Conservation (phyloP, 306 rosid species). For the Corylus americana region DNA sequence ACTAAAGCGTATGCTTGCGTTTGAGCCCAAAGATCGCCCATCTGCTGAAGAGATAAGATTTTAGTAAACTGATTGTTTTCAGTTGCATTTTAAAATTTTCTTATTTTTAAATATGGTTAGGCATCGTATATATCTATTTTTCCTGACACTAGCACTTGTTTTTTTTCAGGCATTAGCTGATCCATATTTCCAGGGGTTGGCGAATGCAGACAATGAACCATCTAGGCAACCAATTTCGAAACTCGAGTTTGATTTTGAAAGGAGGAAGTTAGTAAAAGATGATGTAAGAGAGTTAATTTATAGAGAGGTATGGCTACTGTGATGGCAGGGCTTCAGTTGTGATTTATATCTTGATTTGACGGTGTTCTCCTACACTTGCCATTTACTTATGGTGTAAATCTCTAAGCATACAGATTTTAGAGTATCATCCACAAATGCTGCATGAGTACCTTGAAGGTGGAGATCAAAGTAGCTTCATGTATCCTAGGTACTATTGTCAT, state of each 20-base stretch:
- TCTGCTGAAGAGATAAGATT: constrained; percentile 63
- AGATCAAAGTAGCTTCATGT: constrained; percentile 52
- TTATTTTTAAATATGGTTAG: not conserved
- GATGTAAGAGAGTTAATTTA: constrained; percentile 63
- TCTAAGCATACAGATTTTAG: constrained; percentile 52
- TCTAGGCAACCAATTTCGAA: constrained; percentile 57
- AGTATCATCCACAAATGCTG: constrained; percentile 75
- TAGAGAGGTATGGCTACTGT: constrained; percentile 49
- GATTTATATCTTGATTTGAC: constrained; percentile 12
- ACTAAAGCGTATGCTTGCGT: constrained; percentile 59
- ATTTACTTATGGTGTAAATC: constrained; percentile 11
- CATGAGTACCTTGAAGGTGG: constrained; percentile 56
- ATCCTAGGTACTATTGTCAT: constrained; percentile 57
- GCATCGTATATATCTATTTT: not conserved
- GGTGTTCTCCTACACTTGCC: constrained; percentile 7
- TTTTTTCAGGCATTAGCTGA: constrained; percentile 58
- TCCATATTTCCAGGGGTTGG: constrained; percentile 59
- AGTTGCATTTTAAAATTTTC: not conserved
- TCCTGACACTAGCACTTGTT: constrained; percentile 16
- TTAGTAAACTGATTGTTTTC: constrained; percentile 5
- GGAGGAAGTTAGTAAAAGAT: constrained; percentile 51
- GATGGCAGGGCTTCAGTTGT: constrained; percentile 9
- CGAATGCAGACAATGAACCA: constrained; percentile 52
- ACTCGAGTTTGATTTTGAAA: constrained; percentile 68
- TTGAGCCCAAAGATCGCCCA: constrained; percentile 62